A percentile compares a stretch with the other conserved stretches of the same genome.
phyloP scores from a whole-genome alignment of 768 basidiomycete species.

The Leccinum disarticulatum region DNA sequence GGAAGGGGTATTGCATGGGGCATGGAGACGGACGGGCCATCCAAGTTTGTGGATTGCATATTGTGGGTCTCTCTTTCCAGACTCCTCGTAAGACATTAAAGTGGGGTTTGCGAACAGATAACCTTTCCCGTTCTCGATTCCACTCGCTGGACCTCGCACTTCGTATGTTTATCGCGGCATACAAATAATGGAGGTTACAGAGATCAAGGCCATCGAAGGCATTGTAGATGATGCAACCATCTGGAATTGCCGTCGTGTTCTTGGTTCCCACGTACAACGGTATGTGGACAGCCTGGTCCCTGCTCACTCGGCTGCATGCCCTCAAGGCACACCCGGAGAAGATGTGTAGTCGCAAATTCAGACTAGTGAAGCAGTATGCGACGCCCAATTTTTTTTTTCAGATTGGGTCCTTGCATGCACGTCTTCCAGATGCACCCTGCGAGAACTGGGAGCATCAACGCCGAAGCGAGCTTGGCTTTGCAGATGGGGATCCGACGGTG shows the following conservation, averaged over 20 bases:
- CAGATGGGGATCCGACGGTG: conserved; percentile 50
- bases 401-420: conserved; percentile 42
- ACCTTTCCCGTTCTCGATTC: conserved; percentile 22
- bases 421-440: conserved; percentile 34
- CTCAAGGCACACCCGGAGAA: conserved; percentile 54
- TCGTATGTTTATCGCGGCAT: conserved; percentile 16
- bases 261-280: conserved; percentile 41
- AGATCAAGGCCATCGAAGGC: conserved; percentile 33
- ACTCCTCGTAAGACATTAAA: neutral
- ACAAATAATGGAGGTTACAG: conserved; percentile 14
- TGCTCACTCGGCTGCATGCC: conserved; percentile 61
- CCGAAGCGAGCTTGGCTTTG: conserved; percentile 42
- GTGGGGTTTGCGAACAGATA: conserved; percentile 13
- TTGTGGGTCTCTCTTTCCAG: conserved; percentile 13
- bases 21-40: conserved; percentile 33
- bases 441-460: conserved; percentile 52
- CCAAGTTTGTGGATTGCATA: conserved; percentile 37
- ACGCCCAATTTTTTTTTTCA: conserved; percentile 1
- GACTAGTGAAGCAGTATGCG: neutral
- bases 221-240: conserved; percentile 19
- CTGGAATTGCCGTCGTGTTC: conserved; percentile 47
- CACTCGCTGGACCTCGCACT: conserved; percentile 33
- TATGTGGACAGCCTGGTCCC: conserved; percentile 57
- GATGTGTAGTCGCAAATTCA: conserved; percentile 10
- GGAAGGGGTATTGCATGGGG: conserved; percentile 60